These are phyloP conservation scores for Trapa bicornis DNA, from an alignment of 345 rosid species.

Conservation along the genomic window DNA sequence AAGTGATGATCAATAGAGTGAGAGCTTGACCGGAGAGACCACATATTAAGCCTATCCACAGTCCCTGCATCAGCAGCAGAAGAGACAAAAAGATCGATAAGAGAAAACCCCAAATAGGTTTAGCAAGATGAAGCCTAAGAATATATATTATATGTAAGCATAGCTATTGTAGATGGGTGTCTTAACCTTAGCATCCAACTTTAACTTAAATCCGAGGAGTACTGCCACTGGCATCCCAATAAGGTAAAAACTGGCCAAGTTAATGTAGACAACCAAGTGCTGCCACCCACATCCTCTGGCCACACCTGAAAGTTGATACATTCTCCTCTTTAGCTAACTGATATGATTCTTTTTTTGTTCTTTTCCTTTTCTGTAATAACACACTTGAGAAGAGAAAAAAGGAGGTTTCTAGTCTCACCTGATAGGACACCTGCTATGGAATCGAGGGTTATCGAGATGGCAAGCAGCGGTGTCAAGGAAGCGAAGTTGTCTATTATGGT, in stretches of 20 bases:
- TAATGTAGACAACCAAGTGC: conserved; percentile 34
- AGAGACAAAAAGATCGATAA: no score
- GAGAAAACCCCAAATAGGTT: background rate
- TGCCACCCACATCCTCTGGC: conserved; percentile 83
- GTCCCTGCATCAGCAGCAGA: conserved; percentile 26
- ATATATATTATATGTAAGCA: no score
- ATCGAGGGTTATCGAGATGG: conserved; percentile 43
- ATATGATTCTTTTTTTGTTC: no score
- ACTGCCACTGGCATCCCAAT: conserved; percentile 40
- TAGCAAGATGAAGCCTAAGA: no score
- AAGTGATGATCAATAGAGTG: conserved; percentile 31
- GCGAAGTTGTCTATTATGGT: conserved; percentile 32
- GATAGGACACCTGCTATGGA: conserved; percentile 52
- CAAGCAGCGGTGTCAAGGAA: conserved; percentile 43
- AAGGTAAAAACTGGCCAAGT: conserved; percentile 38
- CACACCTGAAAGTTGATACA: background rate
- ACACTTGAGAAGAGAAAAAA: no score
- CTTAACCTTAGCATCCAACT: conserved; percentile 36
- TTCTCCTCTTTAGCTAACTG: no score
- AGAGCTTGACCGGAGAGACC: conserved; percentile 36
- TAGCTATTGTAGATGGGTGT: background rate
- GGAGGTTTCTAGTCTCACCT: conserved; percentile 22
- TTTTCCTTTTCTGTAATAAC: no score
- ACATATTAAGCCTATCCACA: conserved; percentile 68
- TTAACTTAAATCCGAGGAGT: conserved; percentile 43